These are phyloP conservation scores for Nemania sp. DNA, from an alignment of 2,329 filamentous ascomycete genomes.

Conservation along the genomic window DNA sequence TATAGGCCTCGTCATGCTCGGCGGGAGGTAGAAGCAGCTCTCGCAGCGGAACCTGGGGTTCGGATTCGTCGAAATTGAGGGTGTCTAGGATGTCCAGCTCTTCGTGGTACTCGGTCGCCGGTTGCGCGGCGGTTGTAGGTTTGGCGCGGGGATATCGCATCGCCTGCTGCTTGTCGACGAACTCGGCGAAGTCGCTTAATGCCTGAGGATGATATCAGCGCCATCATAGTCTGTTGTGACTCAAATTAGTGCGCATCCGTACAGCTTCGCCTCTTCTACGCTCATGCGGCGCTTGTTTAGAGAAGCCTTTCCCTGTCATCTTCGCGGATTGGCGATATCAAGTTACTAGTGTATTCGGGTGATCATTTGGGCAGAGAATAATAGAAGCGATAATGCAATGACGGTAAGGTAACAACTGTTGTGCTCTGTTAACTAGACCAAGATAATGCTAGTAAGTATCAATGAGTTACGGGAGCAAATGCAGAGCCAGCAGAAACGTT, in stretches of 20 bases:
- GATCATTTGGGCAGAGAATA: slow-evolving; percentile 43
- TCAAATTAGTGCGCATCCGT: slow-evolving; percentile 49
- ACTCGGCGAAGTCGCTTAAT: slow-evolving; percentile 96
- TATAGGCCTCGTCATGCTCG: slow-evolving; percentile 66
- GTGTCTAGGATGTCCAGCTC: slow-evolving; percentile 91
- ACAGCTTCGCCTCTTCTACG: slow-evolving; percentile 89
- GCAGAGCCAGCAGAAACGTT: background rate
- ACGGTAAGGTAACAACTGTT: background rate
- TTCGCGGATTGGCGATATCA: slow-evolving; percentile 37
- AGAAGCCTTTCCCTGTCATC: slow-evolving; percentile 66
- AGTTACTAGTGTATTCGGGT: slow-evolving; percentile 43
- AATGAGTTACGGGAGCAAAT: background rate
- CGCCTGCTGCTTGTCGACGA: slow-evolving; percentile 93
- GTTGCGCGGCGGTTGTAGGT: slow-evolving; percentile 42
- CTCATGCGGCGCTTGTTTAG: slow-evolving; percentile 78
- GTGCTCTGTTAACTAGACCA: background rate
- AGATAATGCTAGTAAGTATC: background rate
- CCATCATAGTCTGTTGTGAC: background rate
- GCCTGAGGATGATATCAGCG: slow-evolving; percentile 61
- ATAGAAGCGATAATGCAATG: background rate
- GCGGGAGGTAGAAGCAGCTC: slow-evolving; percentile 75
- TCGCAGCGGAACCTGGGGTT: slow-evolving; percentile 76
- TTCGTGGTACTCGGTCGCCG: slow-evolving; percentile 78
- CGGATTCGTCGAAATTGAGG: slow-evolving; percentile 77
- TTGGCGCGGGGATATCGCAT: slow-evolving; percentile 68